phyloP scores from a whole-genome alignment of 768 basidiomycete genomes.

The Boletellus emodensis region DNA sequence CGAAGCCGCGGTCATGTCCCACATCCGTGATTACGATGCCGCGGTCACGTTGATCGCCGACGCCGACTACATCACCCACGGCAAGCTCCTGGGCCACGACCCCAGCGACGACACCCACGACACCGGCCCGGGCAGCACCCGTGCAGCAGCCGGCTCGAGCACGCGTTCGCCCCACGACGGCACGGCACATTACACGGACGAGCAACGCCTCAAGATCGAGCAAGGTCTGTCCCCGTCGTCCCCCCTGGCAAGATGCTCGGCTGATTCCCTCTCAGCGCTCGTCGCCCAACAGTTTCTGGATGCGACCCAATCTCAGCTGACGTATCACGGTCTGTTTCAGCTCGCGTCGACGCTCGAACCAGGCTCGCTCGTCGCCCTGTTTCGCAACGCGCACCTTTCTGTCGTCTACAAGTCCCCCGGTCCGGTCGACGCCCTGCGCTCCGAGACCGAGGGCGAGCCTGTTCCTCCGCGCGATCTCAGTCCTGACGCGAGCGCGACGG shows the following conservation, averaged over 20 bases:
- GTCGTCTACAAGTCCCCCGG: conserved; percentile 66
- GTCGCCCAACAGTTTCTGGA: conserved; percentile 66
- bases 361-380: conserved; percentile 75
- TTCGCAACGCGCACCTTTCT: conserved; percentile 86
- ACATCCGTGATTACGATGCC: conserved; percentile 65
- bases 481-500: no score
- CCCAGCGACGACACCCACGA: conserved; percentile 26
- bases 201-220: conserved; percentile 60
- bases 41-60: conserved; percentile 73
- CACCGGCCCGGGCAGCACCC: conserved; percentile 15
- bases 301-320: conserved; percentile 73
- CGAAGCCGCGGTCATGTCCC: conserved; percentile 52
- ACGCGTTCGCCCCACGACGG: background rate
- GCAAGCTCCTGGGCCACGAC: conserved; percentile 47
- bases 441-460: background rate
- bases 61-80: conserved; percentile 70
- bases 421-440: background rate
- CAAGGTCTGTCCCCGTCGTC: conserved; percentile 65
- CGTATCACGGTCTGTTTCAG: conserved; percentile 83
- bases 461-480: no score
- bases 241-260: no score
- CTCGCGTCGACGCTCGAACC: conserved; percentile 50
- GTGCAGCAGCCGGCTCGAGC: background rate
- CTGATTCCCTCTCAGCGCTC: conserved; percentile 45
- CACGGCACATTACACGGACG: conserved; percentile 37